Conservation (phyloP, 768 basidiomycete genomes). For the Coprinopsis sp. region DNA sequence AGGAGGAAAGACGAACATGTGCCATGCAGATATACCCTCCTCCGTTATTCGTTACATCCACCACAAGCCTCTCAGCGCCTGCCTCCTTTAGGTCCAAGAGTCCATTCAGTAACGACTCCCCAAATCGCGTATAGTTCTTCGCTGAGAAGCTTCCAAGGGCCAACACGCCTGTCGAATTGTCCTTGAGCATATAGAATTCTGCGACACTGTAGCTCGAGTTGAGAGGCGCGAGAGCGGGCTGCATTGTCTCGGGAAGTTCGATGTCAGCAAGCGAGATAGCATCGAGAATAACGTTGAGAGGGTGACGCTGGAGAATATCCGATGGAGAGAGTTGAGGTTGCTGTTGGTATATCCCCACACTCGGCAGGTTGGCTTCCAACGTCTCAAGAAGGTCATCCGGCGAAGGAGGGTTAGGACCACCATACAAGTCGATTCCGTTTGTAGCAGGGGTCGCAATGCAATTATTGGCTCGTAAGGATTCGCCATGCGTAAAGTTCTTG, state of each 20-base stretch:
- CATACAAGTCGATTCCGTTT: conserved; percentile 43
- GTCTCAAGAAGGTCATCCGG: conserved; percentile 1
- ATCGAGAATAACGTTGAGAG: conserved; percentile 47
- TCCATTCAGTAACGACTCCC: conserved; percentile 40
- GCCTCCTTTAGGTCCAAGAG: conserved; percentile 39
- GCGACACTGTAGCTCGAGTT: conserved; percentile 46
- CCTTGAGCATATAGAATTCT: conserved; percentile 52
- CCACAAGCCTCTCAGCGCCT: conserved; percentile 50
- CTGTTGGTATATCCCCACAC: conserved; percentile 34
- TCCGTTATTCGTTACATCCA: conserved; percentile 54
- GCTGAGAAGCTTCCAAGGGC: conserved; percentile 57
- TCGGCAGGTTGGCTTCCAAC: conserved; percentile 19
- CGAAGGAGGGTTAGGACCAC: background rate
- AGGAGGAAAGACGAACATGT: conserved; percentile 35
- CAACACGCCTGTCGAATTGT: conserved; percentile 50
- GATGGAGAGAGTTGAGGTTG: conserved; percentile 28
- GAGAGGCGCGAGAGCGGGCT: conserved; percentile 34
- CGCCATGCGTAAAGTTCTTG: conserved; percentile 42
- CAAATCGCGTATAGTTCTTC: conserved; percentile 35
- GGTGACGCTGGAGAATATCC: conserved; percentile 30
- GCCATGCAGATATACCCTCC: conserved; percentile 58
- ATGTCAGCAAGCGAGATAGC: conserved; percentile 39
- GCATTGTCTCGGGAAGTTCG: conserved; percentile 35
- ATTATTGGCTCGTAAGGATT: conserved; percentile 48
- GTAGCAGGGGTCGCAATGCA: conserved; percentile 45